Conservation (phyloP, 129 eudicot species). For the Centaurea solstitialis region DNA sequence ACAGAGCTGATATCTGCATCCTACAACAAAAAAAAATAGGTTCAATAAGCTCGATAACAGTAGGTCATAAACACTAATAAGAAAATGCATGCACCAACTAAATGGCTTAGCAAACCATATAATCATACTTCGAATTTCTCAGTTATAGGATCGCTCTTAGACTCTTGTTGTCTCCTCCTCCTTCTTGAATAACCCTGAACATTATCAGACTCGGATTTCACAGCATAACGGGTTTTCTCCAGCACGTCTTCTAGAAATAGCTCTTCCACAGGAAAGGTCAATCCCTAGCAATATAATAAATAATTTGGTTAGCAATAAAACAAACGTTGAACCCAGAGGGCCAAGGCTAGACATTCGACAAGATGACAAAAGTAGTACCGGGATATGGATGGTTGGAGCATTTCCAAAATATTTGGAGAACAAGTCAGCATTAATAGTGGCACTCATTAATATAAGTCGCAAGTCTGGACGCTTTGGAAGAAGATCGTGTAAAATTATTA, state of each 20-base stretch:
- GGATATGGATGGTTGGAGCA: slow-evolving; percentile 83
- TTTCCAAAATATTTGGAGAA: slow-evolving; percentile 84
- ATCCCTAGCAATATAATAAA: slow-evolving; percentile 54
- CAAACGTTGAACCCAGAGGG: not conserved
- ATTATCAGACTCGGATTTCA: slow-evolving; percentile 60
- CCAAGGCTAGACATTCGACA: not conserved
- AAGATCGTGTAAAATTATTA: slow-evolving; percentile 79
- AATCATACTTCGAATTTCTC: slow-evolving; percentile 75
- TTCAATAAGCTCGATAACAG: slow-evolving; percentile 5
- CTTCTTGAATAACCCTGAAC: slow-evolving; percentile 63
- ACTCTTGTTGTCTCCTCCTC: slow-evolving; percentile 61
- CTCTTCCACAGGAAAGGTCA: slow-evolving; percentile 86
- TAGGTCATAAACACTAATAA: slow-evolving; percentile 6
- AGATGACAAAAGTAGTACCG: slow-evolving; percentile 44
- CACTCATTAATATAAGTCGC: slow-evolving; percentile 89
- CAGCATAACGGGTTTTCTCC: slow-evolving; percentile 70
- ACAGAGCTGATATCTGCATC: slow-evolving; percentile 68
- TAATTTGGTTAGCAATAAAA: not conserved
- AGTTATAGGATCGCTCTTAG: slow-evolving; percentile 72
- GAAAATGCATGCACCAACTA: not conserved
- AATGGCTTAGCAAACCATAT: not conserved
- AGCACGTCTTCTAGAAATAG: slow-evolving; percentile 80
- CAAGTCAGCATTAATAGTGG: slow-evolving; percentile 92
- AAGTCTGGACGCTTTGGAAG: slow-evolving; percentile 91
- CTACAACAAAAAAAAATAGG: slow-evolving; percentile 38